Base-by-base conservation (phyloP, 306 rosid species). In the Lotus japonicus region DNA sequence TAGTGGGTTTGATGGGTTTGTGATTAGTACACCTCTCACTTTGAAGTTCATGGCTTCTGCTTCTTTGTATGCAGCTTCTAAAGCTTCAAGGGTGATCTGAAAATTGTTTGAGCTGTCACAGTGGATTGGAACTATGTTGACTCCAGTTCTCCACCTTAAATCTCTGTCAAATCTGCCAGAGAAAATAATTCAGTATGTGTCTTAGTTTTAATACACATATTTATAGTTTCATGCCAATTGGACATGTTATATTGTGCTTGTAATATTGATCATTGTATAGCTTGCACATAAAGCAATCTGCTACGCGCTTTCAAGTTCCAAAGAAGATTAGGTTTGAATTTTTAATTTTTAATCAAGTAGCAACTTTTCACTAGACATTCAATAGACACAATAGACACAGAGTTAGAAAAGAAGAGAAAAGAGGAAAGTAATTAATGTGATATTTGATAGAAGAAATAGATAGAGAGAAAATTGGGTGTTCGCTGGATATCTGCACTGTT, bases 121-220 rank as follows among this genome's bases (percentile, higher is more conserved):
- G 36, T 86, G 96, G 70, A 94, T 88, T 7, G 98, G 95, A 35
- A 94, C 80, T 44, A 94, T 86, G 46, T 94, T 86, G 9, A 86
- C 97, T 1, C 95, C 96, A 0, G 97, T 94, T 74, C 98, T 90
- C 98, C 98, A 94, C 28, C 96, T 85, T 39, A 94, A 81, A 66
- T 94, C 98, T 84, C 98, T 86, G 33, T 94, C 98, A 69, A 94
- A 90, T 79, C 98, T 92, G 90, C 0, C 52, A 39, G 39, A 35
- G 7, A 38, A 45, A 44, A 45, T n/a, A 12, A 36, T 41, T 52
- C 5, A 65, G 66, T 14, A 31, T n/a, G 2, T 4, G 11, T 45
- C 5, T 59, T 21, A 73, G 38, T 51, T 23, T 23, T 50, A 58
- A 6, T 15, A 14, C 7, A 31, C n/a, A n/a, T n/a, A n/a, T n/a